phyloP scores from a whole-genome alignment of 2,329 filamentous ascomycete genomes.

The Paecilomyces sp. region DNA sequence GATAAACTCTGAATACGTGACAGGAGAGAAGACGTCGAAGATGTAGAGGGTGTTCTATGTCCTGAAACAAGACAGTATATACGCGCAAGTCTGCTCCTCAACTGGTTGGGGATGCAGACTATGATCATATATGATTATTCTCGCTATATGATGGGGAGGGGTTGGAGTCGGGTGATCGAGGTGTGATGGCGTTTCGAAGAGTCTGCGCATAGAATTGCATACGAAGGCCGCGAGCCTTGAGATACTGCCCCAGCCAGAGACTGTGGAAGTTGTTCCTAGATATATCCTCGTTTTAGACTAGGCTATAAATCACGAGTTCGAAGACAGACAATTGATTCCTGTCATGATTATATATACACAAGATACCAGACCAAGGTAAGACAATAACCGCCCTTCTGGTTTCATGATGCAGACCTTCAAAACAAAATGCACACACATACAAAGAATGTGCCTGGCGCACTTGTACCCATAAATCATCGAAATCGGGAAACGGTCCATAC shows the following conservation, averaged over 20 bases:
- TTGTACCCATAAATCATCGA: not conserved
- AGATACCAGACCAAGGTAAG: not conserved
- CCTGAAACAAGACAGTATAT: not conserved
- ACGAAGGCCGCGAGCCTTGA: not conserved
- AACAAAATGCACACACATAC: not conserved
- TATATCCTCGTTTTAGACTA: not conserved
- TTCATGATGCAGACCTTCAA: not conserved
- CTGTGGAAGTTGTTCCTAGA: not conserved
- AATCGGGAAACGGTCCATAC: not conserved
- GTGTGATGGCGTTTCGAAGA: not conserved
- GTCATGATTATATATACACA: not conserved
- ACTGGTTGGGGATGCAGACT: not conserved
- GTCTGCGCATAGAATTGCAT: not conserved
- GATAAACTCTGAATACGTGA: conserved; percentile 61
- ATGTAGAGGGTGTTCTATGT: conserved; percentile 18
- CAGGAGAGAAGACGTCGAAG: conserved; percentile 47
- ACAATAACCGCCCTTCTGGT: not conserved
- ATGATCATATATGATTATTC: not conserved
- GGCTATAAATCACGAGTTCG: not conserved
- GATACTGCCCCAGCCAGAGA: not conserved
- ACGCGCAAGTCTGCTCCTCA: not conserved
- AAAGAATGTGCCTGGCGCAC: not conserved
- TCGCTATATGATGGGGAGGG: not conserved
- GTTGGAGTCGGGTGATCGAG: not conserved
- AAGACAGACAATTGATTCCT: not conserved